Percentiles rank a stretch among this genome's conserved stretches.
phyloP scores from a whole-genome alignment of 352 stramenopile genomes.

The Phytophthora sp. region DNA sequence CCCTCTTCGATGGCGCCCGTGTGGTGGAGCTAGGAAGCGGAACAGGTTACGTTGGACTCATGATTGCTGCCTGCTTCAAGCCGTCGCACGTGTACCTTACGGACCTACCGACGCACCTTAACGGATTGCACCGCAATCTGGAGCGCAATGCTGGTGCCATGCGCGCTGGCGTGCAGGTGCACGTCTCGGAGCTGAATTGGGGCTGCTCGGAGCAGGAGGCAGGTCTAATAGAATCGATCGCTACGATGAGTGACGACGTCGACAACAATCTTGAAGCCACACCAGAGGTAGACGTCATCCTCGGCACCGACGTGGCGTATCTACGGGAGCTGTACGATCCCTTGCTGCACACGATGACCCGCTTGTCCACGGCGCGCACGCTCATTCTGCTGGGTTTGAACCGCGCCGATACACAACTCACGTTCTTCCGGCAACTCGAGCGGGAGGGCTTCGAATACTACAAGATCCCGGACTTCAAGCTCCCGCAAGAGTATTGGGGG shows the following conservation, averaged over 20 bases:
- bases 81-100: conserved; percentile 68
- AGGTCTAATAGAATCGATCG: conserved; percentile 48
- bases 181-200: conserved; percentile 68
- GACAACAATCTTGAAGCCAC: conserved; percentile 12
- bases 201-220: conserved; percentile 50
- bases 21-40: conserved; percentile 82
- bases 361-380: conserved; percentile 47
- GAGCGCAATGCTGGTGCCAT: conserved; percentile 48
- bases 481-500: conserved; percentile 61
- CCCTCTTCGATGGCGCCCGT: conserved; percentile 63
- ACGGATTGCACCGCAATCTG: conserved; percentile 66
- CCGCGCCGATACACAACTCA: conserved; percentile 62
- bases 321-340: conserved; percentile 76
- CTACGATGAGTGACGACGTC: conserved; percentile 5
- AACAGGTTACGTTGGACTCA: conserved; percentile 78
- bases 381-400: conserved; percentile 80
- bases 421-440: conserved; percentile 77
- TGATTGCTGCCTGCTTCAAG: conserved; percentile 65
- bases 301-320: conserved; percentile 86
- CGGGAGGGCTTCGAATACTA: conserved; percentile 82
- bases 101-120: conserved; percentile 66
- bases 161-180: conserved; percentile 45
- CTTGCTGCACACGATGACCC: conserved; percentile 65
- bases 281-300: conserved; percentile 66
- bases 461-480: conserved; percentile 70